phyloP scores from a whole-genome alignment of 768 basidiomycete species.

The Collybia mongolica region DNA sequence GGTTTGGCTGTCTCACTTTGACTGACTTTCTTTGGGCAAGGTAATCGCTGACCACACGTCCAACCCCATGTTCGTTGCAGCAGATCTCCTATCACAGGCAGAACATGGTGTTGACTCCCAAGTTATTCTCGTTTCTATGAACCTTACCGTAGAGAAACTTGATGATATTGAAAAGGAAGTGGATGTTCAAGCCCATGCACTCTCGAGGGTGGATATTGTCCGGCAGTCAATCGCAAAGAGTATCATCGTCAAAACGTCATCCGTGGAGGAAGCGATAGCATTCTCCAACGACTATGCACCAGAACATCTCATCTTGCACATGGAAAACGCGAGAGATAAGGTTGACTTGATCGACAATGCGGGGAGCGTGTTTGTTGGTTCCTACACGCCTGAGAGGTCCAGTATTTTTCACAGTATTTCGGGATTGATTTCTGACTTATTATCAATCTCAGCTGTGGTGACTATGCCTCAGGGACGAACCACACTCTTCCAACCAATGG shows the following conservation, averaged over 20 bases:
- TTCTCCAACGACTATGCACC: conserved; percentile 99
- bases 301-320: conserved; percentile 93
- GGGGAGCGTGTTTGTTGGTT: conserved; percentile 94
- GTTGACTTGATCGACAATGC: conserved; percentile 82
- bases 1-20: background rate
- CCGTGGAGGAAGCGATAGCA: conserved; percentile 71
- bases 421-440: background rate
- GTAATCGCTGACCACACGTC: conserved; percentile 91
- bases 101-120: conserved; percentile 99
- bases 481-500: conserved; percentile 97
- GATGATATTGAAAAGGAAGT: conserved; percentile 81
- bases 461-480: conserved; percentile 98
- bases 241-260: conserved; percentile 74
- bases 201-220: conserved; percentile 88
- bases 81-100: conserved; percentile 95
- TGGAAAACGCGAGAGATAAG: conserved; percentile 65
- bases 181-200: conserved; percentile 80
- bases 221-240: conserved; percentile 88
- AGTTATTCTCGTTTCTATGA: conserved; percentile 87
- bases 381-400: conserved; percentile 94
- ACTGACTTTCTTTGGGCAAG: conserved; percentile 35
- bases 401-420: conserved; percentile 12
- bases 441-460: conserved; percentile 72
- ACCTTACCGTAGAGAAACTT: conserved; percentile 60
- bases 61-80: conserved; percentile 89